Conservation (phyloP, 2,329 filamentous ascomycete species). For the Exophiala alcalophila region DNA sequence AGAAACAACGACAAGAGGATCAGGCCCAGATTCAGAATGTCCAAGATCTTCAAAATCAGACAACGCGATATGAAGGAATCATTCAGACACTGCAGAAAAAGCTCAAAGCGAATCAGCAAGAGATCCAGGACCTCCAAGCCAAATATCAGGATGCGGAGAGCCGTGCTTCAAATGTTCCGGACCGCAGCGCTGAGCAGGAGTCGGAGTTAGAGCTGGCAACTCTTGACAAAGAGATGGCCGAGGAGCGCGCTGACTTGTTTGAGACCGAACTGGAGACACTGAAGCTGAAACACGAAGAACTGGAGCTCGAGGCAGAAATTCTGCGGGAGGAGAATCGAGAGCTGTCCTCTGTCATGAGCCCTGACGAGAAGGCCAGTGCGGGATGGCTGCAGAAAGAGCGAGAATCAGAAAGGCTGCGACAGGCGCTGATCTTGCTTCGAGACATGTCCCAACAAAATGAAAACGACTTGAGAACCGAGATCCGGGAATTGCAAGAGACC, state of each 20-base stretch:
- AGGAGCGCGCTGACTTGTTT: constrained; percentile 80
- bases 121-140: constrained; percentile 72
- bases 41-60: constrained; percentile 65
- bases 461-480: constrained; percentile 70
- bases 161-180: constrained; percentile 60
- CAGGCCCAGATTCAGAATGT: constrained; percentile 77
- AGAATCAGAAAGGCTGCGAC: constrained; percentile 80
- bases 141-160: constrained; percentile 72
- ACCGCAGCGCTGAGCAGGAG: constrained; percentile 77
- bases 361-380: constrained; percentile 80
- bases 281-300: constrained; percentile 73
- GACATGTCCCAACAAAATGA: constrained; percentile 87
- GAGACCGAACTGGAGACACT: constrained; percentile 77
- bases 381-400: constrained; percentile 91
- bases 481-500: constrained; percentile 70
- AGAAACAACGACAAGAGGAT: constrained; percentile 82
- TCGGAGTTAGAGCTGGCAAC: constrained; percentile 79
- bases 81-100: constrained; percentile 90
- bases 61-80: constrained; percentile 63
- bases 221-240: constrained; percentile 91
- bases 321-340: constrained; percentile 83
- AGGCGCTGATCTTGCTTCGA: constrained; percentile 77
- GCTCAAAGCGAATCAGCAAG: constrained; percentile 78
- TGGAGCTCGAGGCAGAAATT: constrained; percentile 84
- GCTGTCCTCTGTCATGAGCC: constrained; percentile 76